Conservation (phyloP, 2,329 filamentous ascomycete genomes). For the Fusarium compactum region DNA sequence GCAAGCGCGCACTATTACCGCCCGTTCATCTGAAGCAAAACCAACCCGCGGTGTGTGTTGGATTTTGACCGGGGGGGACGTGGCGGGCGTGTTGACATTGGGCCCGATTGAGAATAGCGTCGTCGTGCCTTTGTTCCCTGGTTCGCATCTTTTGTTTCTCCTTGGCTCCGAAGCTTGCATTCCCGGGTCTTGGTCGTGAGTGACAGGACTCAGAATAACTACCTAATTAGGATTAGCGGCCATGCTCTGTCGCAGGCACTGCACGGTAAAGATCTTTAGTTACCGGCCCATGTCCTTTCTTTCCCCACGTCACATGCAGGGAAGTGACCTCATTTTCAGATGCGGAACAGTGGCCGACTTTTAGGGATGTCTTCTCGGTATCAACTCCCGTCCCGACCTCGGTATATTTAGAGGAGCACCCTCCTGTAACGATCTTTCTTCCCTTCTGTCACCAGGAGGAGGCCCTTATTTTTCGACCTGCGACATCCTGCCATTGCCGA, state of each 20-base stretch:
- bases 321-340: conserved; percentile 47
- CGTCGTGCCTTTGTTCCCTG: background rate
- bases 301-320: conserved; percentile 47
- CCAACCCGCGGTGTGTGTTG: conserved; percentile 37
- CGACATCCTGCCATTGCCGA: conserved; percentile 23
- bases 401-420: conserved; percentile 34
- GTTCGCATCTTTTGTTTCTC: conserved; percentile 45
- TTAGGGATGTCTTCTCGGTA: conserved; percentile 38
- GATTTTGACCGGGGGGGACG: conserved; percentile 36
- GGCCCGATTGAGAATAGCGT: conserved; percentile 42
- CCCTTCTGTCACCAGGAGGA: background rate
- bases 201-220: conserved; percentile 22
- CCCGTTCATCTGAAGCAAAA: conserved; percentile 18
- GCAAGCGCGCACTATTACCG: conserved; percentile 26
- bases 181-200: conserved; percentile 3
- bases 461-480: conserved; percentile 20
- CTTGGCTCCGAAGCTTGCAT: conserved; percentile 33
- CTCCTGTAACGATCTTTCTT: conserved; percentile 1
- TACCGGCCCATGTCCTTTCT: conserved; percentile 12
- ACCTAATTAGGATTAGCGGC: conserved; percentile 12
- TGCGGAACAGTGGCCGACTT: conserved; percentile 40
- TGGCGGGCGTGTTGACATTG: conserved; percentile 50
- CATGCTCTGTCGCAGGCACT: background rate
- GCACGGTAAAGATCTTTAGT: conserved; percentile 13
- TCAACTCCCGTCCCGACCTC: conserved; percentile 40